These are phyloP conservation scores for Phytophthora niederhauseri DNA, from an alignment of 352 stramenopile species.

Conservation along the genomic window DNA sequence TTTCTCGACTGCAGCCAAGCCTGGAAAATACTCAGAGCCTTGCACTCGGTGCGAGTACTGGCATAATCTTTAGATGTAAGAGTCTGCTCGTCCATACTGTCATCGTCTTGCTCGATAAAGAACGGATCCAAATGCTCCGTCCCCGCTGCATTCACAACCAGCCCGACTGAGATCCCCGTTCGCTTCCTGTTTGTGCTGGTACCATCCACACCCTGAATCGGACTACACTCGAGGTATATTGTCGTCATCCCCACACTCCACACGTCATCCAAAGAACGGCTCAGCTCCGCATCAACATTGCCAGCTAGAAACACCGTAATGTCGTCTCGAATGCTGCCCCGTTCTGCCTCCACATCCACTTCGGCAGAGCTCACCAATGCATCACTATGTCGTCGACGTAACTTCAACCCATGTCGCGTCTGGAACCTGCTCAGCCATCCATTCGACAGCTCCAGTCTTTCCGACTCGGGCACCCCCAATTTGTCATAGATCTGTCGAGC, in stretches of 20 bases:
- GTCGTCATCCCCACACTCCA: slow-evolving; percentile 27
- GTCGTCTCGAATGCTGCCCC: slow-evolving; percentile 3
- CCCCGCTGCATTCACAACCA: slow-evolving; percentile 23
- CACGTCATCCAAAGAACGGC: slow-evolving; percentile 23
- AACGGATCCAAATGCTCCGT: slow-evolving; percentile 17
- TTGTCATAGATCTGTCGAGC: slow-evolving; percentile 33
- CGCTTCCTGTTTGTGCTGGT: neutral
- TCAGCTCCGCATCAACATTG: neutral
- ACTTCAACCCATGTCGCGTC: slow-evolving; percentile 22
- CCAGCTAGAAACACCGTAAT: slow-evolving; percentile 24
- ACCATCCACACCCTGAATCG: neutral
- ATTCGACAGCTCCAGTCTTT: slow-evolving; percentile 35
- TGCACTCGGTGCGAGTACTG: slow-evolving; percentile 13
- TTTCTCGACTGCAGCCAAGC: slow-evolving; percentile 19
- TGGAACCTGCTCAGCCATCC: slow-evolving; percentile 29
- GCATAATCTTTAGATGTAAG: slow-evolving; percentile 14
- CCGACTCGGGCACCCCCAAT: slow-evolving; percentile 8
- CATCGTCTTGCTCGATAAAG: slow-evolving; percentile 18
- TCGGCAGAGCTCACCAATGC: neutral
- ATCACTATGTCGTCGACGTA: slow-evolving; percentile 7
- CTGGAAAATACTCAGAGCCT: slow-evolving; percentile 16
- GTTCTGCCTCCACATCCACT: slow-evolving; percentile 18
- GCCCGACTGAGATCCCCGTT: slow-evolving; percentile 17
- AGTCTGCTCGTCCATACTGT: neutral
- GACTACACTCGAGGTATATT: slow-evolving; percentile 19